A percentile compares a stretch with the other conserved stretches of the same genome.
These are phyloP conservation scores for Zygosaccharomyces lentus DNA, from an alignment of 805 yeast species.

Conservation along the genomic window DNA sequence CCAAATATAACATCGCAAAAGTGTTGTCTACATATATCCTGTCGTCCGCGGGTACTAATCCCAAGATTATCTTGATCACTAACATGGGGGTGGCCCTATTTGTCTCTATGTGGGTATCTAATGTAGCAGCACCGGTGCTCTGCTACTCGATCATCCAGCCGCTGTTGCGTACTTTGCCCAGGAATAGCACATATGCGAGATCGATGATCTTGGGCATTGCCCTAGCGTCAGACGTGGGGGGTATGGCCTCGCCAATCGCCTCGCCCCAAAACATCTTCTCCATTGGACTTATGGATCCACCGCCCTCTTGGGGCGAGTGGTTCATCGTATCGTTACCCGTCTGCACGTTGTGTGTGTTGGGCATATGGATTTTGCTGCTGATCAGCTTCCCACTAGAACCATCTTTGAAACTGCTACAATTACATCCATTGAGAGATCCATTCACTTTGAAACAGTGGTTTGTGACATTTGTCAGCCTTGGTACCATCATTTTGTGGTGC, in stretches of 20 bases:
- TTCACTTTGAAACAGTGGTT: constrained; percentile 73
- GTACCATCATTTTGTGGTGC: constrained; percentile 88
- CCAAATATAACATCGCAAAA: constrained; percentile 86
- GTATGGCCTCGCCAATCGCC: constrained; percentile 96
- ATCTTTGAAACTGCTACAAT: constrained; percentile 44
- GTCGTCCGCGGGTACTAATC: constrained; percentile 81
- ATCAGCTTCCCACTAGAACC: constrained; percentile 57
- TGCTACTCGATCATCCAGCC: constrained; percentile 92
- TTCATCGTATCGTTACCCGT: constrained; percentile 84
- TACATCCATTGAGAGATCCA: constrained; percentile 54
- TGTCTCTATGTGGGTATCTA: constrained; percentile 92
- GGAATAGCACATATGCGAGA: constrained; percentile 70
- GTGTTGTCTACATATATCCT: constrained; percentile 76
- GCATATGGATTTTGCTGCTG: constrained; percentile 70
- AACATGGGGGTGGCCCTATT: constrained; percentile 84
- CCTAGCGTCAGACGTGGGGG: constrained; percentile 87
- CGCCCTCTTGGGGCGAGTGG: constrained; percentile 90
- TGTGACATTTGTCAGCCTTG: constrained; percentile 58
- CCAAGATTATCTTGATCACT: constrained; percentile 67
- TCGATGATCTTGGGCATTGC: constrained; percentile 90
- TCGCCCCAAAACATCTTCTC: constrained; percentile 96
- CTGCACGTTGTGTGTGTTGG: constrained; percentile 53
- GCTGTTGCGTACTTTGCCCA: constrained; percentile 74
- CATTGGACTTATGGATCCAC: constrained; percentile 79
- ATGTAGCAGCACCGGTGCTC: constrained; percentile 95